A percentile compares a stretch with the other conserved stretches of the same genome.
phyloP scores from a whole-genome alignment of 139 green algal genomes.

The Chlorella sp. region DNA sequence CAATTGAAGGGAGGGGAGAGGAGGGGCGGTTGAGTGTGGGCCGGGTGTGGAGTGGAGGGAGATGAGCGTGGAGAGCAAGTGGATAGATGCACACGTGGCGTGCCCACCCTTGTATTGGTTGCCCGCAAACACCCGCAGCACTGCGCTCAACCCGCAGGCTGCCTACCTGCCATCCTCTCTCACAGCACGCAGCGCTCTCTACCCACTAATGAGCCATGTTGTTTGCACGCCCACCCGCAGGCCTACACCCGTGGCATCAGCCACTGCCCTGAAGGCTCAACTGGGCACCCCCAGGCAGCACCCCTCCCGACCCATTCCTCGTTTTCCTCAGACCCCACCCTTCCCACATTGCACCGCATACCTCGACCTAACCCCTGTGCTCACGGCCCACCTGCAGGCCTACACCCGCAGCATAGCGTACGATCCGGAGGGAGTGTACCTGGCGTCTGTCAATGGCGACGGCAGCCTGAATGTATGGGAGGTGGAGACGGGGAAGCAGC shows the following conservation, averaged over 20 bases:
- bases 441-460: constrained; percentile 66
- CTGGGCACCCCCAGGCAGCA: no score
- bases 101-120: no score
- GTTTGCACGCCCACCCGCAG: no score
- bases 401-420: constrained; percentile 79
- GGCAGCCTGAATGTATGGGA: constrained; percentile 77
- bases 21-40: neutral
- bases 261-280: neutral
- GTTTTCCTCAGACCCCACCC: no score
- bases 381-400: constrained; percentile 22
- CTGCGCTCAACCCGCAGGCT: no score
- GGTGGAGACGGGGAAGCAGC: constrained; percentile 46
- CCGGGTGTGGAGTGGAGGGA: neutral
- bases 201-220: no score
- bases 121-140: no score
- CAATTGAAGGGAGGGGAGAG: no score
- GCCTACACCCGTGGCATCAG: neutral
- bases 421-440: constrained; percentile 81
- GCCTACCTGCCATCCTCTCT: no score
- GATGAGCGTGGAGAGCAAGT: neutral
- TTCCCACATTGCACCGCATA: neutral
- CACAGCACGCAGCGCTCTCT: no score
- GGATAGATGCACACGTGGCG: no score
- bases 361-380: neutral
- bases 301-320: no score